phyloP scores from a whole-genome alignment of 139 green algal genomes.

The Micractinium sp. region DNA sequence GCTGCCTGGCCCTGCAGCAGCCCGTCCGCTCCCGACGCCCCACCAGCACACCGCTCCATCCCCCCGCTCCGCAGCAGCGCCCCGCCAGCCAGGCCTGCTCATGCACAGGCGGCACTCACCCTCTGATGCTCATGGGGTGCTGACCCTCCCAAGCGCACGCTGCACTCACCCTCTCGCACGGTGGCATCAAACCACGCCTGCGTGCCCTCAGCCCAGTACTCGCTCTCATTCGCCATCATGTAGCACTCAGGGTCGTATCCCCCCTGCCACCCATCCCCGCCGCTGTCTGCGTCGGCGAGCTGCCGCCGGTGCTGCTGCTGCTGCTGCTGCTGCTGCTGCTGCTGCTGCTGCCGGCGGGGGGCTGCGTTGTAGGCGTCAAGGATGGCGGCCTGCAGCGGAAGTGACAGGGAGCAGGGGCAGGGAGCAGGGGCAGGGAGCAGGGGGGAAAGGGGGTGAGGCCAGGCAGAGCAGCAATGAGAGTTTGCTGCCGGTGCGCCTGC shows the following conservation, averaged over 20 bases:
- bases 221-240: constrained; percentile 70
- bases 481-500: not conserved
- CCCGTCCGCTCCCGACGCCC: no score
- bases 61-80: no score
- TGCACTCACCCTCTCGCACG: constrained; percentile 42
- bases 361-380: constrained; percentile 37
- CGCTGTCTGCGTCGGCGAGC: no score
- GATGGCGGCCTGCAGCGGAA: constrained; percentile 33
- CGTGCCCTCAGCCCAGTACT: constrained; percentile 83
- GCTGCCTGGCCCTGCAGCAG: no score
- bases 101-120: constrained; percentile 10
- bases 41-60: no score
- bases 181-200: constrained; percentile 83
- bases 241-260: constrained; percentile 29
- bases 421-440: not conserved
- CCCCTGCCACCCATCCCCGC: not conserved
- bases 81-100: no score
- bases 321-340: not conserved
- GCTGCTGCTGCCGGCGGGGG: not conserved
- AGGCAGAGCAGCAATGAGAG: not conserved
- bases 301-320: not conserved
- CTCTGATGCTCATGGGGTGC: no score
- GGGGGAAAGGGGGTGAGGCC: no score
- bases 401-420: not conserved
- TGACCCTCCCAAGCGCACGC: not conserved